Conservation (phyloP, 768 basidiomycete species). For the Polyporus arcularius region DNA sequence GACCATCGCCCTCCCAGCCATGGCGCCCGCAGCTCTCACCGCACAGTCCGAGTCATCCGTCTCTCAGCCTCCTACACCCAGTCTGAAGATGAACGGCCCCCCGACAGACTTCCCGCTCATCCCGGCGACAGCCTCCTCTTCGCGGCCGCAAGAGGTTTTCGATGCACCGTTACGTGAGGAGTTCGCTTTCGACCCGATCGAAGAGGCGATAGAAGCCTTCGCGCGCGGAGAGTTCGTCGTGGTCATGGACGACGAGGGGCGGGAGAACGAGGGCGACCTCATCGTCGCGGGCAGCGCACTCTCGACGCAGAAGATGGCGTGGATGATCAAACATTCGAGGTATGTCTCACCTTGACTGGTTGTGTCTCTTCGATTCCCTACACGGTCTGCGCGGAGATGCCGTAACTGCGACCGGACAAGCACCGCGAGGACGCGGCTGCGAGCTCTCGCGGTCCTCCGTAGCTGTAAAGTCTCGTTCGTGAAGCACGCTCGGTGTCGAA, state of each 20-base stretch:
- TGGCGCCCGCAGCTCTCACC: conserved; percentile 16
- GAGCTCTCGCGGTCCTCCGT: no score
- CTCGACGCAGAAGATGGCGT: conserved; percentile 97
- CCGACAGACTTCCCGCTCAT: conserved; percentile 18
- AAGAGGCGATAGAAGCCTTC: conserved; percentile 78
- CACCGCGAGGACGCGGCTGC: no score
- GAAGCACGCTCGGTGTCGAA: no score
- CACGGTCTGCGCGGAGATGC: neutral
- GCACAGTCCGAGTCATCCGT: conserved; percentile 1
- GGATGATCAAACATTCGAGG: conserved; percentile 98
- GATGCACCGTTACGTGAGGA: conserved; percentile 26
- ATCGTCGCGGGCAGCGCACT: conserved; percentile 84
- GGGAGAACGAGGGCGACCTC: conserved; percentile 98
- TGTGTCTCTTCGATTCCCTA: neutral
- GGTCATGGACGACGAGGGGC: conserved; percentile 94
- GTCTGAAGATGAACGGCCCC: conserved; percentile 10
- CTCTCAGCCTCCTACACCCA: conserved; percentile 3
- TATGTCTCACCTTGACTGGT: no score
- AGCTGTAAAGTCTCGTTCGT: no score
- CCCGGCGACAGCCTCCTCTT: conserved; percentile 14
- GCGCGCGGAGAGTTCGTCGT: conserved; percentile 86
- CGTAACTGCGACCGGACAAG: no score
- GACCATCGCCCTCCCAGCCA: neutral
- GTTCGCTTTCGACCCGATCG: conserved; percentile 79
- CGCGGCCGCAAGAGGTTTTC: conserved; percentile 24